These are phyloP conservation scores for rapeseed (Brassica napus) DNA, from an alignment of 345 rosid genomes.

Conservation along the genomic window DNA sequence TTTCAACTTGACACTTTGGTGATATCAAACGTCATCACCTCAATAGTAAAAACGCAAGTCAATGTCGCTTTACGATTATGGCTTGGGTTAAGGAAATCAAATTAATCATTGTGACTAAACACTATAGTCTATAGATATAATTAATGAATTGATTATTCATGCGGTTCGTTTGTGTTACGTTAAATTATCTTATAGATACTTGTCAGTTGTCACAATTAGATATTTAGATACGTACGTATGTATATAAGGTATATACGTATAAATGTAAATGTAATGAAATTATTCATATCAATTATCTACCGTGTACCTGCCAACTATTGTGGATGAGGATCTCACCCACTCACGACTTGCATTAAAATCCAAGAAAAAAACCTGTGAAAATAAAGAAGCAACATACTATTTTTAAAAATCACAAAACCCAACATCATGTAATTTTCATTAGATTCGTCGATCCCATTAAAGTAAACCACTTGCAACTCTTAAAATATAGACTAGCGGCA, in stretches of 20 bases:
- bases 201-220: background rate
- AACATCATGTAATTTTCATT: constrained; percentile 5
- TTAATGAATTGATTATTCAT: background rate
- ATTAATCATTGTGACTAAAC: background rate
- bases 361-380: background rate
- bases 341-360: background rate
- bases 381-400: background rate
- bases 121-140: background rate
- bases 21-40: constrained; percentile 18
- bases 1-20: constrained; percentile 32
- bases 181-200: background rate
- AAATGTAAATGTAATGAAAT: background rate
- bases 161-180: background rate
- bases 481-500: constrained; percentile 9
- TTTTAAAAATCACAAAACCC: background rate
- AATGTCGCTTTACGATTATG: background rate
- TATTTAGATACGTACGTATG: background rate
- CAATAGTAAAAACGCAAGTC: constrained; percentile 17
- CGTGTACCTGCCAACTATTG: constrained; percentile 20
- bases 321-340: constrained; percentile 21
- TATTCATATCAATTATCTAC: background rate
- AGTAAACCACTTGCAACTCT: background rate
- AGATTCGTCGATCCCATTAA: constrained; percentile 4
- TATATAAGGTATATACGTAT: background rate
- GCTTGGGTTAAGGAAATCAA: background rate